Conservation (phyloP, 208 protist species). For the Perkinsela sp. region DNA sequence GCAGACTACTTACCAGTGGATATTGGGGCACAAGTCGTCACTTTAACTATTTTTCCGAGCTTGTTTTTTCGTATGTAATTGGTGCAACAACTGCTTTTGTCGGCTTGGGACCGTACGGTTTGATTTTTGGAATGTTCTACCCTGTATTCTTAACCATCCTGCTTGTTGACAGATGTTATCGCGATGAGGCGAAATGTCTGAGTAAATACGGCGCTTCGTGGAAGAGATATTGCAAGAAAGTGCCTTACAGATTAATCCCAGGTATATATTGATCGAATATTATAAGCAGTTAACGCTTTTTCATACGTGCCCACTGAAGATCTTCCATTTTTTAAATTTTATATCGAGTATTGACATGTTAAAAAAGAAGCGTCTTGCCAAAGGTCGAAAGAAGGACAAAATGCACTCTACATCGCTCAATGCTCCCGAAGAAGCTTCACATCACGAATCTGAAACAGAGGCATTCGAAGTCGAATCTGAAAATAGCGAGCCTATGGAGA, state of each 20-base stretch:
- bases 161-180: slow-evolving; percentile 63
- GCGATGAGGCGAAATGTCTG: slow-evolving; percentile 66
- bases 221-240: slow-evolving; percentile 55
- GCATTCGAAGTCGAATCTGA: no score
- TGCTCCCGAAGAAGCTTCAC: no score
- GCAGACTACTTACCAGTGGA: slow-evolving; percentile 57
- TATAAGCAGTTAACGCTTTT: no score
- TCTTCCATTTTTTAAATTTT: no score
- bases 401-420: no score
- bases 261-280: slow-evolving; percentile 31
- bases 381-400: no score
- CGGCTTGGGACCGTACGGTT: neutral
- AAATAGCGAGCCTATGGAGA: no score
- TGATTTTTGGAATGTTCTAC: slow-evolving; percentile 67
- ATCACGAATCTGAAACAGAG: no score
- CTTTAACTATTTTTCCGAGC: slow-evolving; percentile 83
- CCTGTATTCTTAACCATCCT: slow-evolving; percentile 68
- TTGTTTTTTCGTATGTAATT: slow-evolving; percentile 9
- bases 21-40: slow-evolving; percentile 82
- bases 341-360: no score
- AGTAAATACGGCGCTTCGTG: slow-evolving; percentile 72
- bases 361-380: no score
- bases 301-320: no score
- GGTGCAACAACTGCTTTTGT: slow-evolving; percentile 4
- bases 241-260: slow-evolving; percentile 61